Conservation (phyloP, 2,329 filamentous ascomycete species). For the Fusarium sp. region DNA sequence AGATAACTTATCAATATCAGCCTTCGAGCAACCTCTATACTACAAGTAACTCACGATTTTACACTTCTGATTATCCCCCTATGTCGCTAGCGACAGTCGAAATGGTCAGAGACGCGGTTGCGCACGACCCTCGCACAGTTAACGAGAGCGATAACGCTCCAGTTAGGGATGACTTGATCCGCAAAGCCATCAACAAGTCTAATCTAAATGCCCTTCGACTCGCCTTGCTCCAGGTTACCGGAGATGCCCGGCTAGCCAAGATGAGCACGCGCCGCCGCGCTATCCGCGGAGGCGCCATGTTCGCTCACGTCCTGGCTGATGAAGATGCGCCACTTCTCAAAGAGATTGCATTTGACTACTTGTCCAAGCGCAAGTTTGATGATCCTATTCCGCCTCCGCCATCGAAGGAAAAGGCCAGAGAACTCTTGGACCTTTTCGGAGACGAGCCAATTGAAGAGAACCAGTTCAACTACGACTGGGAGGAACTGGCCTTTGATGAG, state of each 20-base stretch:
- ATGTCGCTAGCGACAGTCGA: no score
- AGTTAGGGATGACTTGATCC: neutral
- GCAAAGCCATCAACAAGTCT: neutral
- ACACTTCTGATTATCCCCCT: no score
- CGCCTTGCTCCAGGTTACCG: neutral
- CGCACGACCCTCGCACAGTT: neutral
- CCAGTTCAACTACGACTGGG: neutral
- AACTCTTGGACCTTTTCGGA: neutral
- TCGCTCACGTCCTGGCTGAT: neutral
- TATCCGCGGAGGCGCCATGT: neutral
- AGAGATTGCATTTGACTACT: neutral
- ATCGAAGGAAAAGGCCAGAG: neutral
- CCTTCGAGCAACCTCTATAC: no score
- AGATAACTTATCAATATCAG: no score
- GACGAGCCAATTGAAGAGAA: neutral
- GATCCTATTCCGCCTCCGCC: no score
- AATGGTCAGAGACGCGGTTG: neutral
- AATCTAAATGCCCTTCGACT: neutral
- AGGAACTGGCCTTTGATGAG: neutral
- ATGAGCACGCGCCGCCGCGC: neutral
- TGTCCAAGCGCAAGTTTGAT: neutral
- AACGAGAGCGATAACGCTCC: neutral
- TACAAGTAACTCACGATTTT: no score
- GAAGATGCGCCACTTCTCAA: neutral
- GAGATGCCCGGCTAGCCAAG: neutral